Conservation (phyloP, 805 yeast genomes). For the Suhomyces canberraensis region DNA sequence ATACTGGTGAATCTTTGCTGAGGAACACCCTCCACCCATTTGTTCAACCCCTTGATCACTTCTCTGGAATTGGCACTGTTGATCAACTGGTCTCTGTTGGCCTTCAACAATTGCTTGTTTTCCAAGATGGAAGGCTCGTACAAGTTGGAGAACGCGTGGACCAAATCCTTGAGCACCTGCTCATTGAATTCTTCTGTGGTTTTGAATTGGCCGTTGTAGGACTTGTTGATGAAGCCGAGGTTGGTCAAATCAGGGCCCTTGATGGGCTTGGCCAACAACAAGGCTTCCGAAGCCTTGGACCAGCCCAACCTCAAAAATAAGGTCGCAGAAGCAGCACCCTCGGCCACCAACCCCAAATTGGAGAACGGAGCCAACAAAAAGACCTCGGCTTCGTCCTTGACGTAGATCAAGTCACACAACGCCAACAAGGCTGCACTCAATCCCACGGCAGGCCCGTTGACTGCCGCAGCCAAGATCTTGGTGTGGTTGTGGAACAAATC, state of each 20-base stretch:
- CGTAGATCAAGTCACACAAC: conserved; percentile 74
- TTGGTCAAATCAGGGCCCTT: conserved; percentile 52
- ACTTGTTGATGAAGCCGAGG: conserved; percentile 61
- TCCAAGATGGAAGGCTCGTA: conserved; percentile 43
- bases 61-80: conserved; percentile 61
- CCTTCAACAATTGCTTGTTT: conserved; percentile 45
- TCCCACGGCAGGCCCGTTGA: conserved; percentile 88
- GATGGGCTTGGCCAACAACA: conserved; percentile 66
- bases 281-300: conserved; percentile 68
- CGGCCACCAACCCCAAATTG: conserved; percentile 77
- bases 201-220: conserved; percentile 40
- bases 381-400: conserved; percentile 53
- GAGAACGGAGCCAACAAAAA: conserved; percentile 73
- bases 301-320: conserved; percentile 69
- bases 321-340: conserved; percentile 72
- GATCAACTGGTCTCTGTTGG: conserved; percentile 36
- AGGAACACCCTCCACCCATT: conserved; percentile 73
- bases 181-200: conserved; percentile 44
- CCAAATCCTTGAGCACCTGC: conserved; percentile 33
- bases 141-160: conserved; percentile 37
- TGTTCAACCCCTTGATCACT: conserved; percentile 61
- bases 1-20: conserved; percentile 60
- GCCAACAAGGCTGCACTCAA: conserved; percentile 69
- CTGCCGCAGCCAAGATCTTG: conserved; percentile 66
- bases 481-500: conserved; percentile 65